A percentile compares a stretch with the other conserved stretches of the same genome.
Conservation (phyloP, 2,329 filamentous ascomycete species). For the Fusarium algeriense region DNA sequence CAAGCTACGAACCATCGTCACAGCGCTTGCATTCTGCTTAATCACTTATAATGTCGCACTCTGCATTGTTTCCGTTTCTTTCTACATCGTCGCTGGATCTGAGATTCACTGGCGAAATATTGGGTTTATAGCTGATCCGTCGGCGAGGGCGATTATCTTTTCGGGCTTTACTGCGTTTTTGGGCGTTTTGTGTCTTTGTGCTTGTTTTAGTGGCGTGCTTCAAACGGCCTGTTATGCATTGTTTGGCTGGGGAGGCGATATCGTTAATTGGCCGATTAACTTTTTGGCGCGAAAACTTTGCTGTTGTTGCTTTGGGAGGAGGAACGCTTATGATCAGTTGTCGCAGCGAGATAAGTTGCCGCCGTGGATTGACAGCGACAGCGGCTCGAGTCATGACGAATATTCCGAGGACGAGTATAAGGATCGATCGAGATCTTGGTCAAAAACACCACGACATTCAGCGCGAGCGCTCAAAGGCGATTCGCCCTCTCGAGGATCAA, state of each 20-base stretch:
- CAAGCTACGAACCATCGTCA: conserved; percentile 26
- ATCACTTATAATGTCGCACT: conserved; percentile 42
- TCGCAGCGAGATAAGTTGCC: conserved; percentile 11
- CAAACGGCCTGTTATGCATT: conserved; percentile 46
- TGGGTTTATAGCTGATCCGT: conserved; percentile 50
- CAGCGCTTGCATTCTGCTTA: conserved; percentile 30
- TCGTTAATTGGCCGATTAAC: conserved; percentile 47
- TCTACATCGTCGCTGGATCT: conserved; percentile 51
- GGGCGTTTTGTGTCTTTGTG: conserved; percentile 33
- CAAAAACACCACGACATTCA: background rate
- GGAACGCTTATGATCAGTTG: conserved; percentile 18
- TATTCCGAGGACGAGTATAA: conserved; percentile 25
- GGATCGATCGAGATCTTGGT: conserved; percentile 17
- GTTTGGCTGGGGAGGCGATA: conserved; percentile 47
- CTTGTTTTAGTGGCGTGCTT: conserved; percentile 43
- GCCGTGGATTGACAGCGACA: conserved; percentile 14
- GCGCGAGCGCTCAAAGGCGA: background rate
- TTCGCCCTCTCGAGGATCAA: conserved; percentile 5
- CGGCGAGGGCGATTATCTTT: conserved; percentile 50
- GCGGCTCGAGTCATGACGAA: background rate
- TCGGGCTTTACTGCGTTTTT: conserved; percentile 49
- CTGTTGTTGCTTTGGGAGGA: conserved; percentile 6
- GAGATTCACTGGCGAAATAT: conserved; percentile 55
- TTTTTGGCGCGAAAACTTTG: conserved; percentile 24
- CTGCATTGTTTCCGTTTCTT: conserved; percentile 47